Evolutionary conservation across 2,329 filamentous ascomycete genomes (phyloP).

Genomic region (Exophiala sp.): DNA sequence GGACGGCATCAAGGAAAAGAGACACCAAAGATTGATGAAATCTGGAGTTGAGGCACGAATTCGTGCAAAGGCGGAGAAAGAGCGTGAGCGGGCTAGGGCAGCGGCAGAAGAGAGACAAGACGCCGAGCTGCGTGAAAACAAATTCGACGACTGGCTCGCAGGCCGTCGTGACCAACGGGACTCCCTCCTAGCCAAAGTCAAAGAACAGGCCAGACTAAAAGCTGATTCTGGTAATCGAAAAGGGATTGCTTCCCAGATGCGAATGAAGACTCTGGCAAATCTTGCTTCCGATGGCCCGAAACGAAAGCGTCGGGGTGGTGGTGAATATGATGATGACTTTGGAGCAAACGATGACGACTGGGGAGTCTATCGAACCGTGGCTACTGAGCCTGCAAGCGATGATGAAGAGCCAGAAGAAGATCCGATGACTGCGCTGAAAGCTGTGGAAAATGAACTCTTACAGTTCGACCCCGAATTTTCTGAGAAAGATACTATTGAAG

Average conservation of each 20-base stretch:
- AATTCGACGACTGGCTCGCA: constrained; percentile 82
- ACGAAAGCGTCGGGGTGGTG: constrained; percentile 77
- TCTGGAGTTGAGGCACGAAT: constrained; percentile 90
- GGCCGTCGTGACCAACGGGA: constrained; percentile 72
- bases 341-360: constrained; percentile 97
- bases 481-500: constrained; percentile 86
- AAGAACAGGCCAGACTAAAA: constrained; percentile 88
- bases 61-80: constrained; percentile 94
- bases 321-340: constrained; percentile 91
- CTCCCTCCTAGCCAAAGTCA: constrained; percentile 75
- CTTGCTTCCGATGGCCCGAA: constrained; percentile 83
- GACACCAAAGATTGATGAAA: constrained; percentile 87
- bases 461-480: constrained; percentile 84
- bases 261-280: constrained; percentile 97
- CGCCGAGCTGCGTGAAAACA: constrained; percentile 74
- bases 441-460: constrained; percentile 78
- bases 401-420: constrained; percentile 94
- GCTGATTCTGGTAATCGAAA: constrained; percentile 95
- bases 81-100: constrained; percentile 78
- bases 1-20: constrained; percentile 83
- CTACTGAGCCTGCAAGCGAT: constrained; percentile 71
- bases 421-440: constrained; percentile 67
- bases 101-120: constrained; percentile 82
- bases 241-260: constrained; percentile 89
- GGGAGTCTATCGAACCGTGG: constrained; percentile 93